phyloP scores from a whole-genome alignment of 2,329 filamentous ascomycete genomes.

The Fusarium multiceps region DNA sequence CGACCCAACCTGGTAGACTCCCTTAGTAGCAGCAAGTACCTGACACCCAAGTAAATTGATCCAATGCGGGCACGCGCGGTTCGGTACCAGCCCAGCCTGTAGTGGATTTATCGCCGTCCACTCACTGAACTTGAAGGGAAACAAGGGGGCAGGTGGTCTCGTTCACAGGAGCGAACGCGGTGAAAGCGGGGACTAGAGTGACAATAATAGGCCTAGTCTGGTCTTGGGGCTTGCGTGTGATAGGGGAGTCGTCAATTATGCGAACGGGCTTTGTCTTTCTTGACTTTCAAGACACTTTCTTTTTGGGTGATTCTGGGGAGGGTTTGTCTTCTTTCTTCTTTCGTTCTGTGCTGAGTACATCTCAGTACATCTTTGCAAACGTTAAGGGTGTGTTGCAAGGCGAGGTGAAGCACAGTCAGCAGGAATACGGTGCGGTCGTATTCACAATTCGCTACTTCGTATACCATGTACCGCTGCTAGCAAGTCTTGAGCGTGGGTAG shows the following conservation, averaged over 20 bases:
- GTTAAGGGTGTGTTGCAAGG: background rate
- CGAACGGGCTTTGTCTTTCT: slow-evolving; percentile 3
- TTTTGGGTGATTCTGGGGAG: background rate
- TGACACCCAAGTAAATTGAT: slow-evolving; percentile 18
- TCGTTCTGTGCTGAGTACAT: background rate
- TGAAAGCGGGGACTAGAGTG: slow-evolving; percentile 27
- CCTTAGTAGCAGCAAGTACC: slow-evolving; percentile 24
- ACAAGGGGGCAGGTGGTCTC: slow-evolving; percentile 17
- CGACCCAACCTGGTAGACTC: slow-evolving; percentile 15
- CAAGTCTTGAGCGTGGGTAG: slow-evolving; percentile 22
- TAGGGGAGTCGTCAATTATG: slow-evolving; percentile 28
- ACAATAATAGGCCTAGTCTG: slow-evolving; percentile 38
- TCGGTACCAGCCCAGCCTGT: slow-evolving; percentile 5
- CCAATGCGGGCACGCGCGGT: slow-evolving; percentile 21
- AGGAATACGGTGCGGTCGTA: slow-evolving; percentile 5
- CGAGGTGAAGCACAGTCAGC: background rate
- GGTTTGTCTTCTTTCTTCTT: background rate
- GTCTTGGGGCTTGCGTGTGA: slow-evolving; percentile 34
- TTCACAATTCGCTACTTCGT: slow-evolving; percentile 18
- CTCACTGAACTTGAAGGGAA: slow-evolving; percentile 18
- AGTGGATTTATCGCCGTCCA: background rate
- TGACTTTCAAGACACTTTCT: slow-evolving; percentile 1
- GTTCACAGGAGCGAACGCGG: slow-evolving; percentile 29
- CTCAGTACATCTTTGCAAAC: background rate
- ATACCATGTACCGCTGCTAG: slow-evolving; percentile 39